A percentile compares a stretch with the other conserved stretches of the same genome.
Evolutionary conservation across 805 yeast species (phyloP).

Genomic region (Wickerhamomyces queroliae): DNA sequence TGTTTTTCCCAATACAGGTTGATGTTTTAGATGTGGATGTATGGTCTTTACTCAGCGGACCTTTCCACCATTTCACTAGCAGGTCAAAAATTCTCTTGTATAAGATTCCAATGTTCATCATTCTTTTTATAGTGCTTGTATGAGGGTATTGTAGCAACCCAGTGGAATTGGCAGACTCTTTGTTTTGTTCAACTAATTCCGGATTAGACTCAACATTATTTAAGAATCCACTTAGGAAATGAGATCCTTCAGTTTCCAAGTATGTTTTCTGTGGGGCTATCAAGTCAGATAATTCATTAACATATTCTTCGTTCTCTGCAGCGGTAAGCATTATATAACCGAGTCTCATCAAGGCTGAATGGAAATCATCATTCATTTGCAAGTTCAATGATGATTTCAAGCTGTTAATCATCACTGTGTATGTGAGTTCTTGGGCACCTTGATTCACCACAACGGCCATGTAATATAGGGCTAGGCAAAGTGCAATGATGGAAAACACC

Average conservation of each 20-base stretch:
- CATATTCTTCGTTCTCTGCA: constrained; percentile 60
- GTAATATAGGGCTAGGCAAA: constrained; percentile 49
- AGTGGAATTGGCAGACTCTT: neutral
- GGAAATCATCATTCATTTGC: constrained; percentile 55
- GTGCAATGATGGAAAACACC: constrained; percentile 39
- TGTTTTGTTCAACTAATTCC: constrained; percentile 3
- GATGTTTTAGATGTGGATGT: neutral
- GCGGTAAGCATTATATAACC: constrained; percentile 64
- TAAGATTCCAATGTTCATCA: neutral
- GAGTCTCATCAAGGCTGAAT: constrained; percentile 50
- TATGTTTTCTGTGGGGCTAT: constrained; percentile 48
- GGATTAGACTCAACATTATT: constrained; percentile 21
- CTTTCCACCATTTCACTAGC: neutral
- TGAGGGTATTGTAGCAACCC: neutral
- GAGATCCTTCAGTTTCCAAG: constrained; percentile 35
- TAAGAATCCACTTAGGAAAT: constrained; percentile 17
- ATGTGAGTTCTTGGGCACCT: constrained; percentile 24
- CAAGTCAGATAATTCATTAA: constrained; percentile 49
- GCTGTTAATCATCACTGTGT: constrained; percentile 30
- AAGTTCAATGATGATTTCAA: constrained; percentile 32
- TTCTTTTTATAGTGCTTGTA: neutral
- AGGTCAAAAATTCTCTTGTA: neutral
- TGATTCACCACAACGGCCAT: constrained; percentile 59
- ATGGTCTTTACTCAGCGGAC: neutral
- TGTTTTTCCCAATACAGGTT: neutral